These are phyloP conservation scores for Tylopilus sp. DNA, from an alignment of 1,284 basidiomycete genomes.

Conservation along the genomic window DNA sequence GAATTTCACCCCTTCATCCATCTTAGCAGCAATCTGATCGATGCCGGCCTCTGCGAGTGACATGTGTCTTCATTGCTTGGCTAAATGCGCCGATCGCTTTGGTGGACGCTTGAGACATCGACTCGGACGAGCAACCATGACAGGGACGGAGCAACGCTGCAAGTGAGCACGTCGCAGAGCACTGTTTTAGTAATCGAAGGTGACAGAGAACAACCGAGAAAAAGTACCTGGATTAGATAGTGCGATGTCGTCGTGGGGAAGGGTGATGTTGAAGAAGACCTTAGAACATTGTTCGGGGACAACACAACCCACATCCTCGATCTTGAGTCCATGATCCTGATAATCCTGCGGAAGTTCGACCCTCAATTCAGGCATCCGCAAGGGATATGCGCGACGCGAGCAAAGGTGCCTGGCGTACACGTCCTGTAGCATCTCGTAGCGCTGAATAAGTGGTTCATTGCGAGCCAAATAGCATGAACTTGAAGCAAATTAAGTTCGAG, in stretches of 20 bases:
- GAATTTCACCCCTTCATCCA: conserved; percentile 77
- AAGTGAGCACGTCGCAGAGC: conserved; percentile 3
- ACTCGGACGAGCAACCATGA: conserved; percentile 93
- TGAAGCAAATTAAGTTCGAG: too few species aligned
- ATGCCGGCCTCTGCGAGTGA: conserved; percentile 90
- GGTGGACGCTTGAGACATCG: conserved; percentile 83
- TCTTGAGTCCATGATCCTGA: too few species aligned
- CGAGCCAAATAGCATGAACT: too few species aligned
- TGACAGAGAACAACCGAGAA: conserved; percentile 5
- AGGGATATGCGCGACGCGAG: too few species aligned
- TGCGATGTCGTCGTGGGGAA: conserved; percentile 98
- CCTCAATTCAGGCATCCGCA: too few species aligned
- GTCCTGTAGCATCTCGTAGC: too few species aligned
- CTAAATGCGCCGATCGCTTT: conserved; percentile 70
- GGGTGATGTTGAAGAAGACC: too few species aligned
- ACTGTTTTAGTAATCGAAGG: conserved; percentile 9
- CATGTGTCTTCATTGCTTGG: conserved; percentile 75
- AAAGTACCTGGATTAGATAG: conserved; percentile 88
- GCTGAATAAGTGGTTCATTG: too few species aligned
- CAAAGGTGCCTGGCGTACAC: too few species aligned
- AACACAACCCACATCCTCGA: too few species aligned
- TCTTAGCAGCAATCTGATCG: conserved; percentile 81
- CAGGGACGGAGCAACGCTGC: conserved; percentile 89
- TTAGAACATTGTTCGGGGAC: too few species aligned
- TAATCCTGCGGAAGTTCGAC: too few species aligned